phyloP scores from a whole-genome alignment of 495 filamentous ascomycete genomes.

The Thozetella sp. region DNA sequence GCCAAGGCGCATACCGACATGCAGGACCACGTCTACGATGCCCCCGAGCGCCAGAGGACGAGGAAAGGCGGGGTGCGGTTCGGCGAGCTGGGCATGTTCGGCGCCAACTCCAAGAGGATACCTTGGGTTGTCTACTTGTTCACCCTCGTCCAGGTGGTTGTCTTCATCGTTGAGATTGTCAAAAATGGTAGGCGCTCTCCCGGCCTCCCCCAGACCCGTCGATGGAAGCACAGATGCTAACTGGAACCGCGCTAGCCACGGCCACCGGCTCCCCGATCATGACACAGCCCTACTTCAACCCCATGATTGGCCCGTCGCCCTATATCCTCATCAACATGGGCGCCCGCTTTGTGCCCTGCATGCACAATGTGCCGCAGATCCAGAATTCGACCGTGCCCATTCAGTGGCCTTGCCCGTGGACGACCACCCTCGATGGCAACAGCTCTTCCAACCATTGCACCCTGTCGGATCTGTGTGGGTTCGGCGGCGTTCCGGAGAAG shows the following conservation, averaged over 20 bases:
- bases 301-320: slow-evolving; percentile 92
- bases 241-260: slow-evolving; percentile 41
- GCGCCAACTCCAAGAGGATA: slow-evolving; percentile 56
- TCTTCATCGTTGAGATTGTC: slow-evolving; percentile 90
- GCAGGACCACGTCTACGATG: slow-evolving; percentile 54
- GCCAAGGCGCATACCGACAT: slow-evolving; percentile 37
- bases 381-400: slow-evolving; percentile 44
- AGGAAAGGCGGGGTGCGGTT: slow-evolving; percentile 36
- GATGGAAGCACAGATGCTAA: slow-evolving; percentile 20
- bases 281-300: slow-evolving; percentile 85
- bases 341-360: slow-evolving; percentile 88
- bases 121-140: slow-evolving; percentile 84
- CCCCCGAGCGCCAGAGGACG: slow-evolving; percentile 18
- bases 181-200: slow-evolving; percentile 65
- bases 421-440: slow-evolving; percentile 54
- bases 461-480: slow-evolving; percentile 80
- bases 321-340: slow-evolving; percentile 96
- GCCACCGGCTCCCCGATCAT: slow-evolving; percentile 79
- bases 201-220: not conserved
- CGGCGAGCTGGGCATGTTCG: slow-evolving; percentile 50
- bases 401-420: slow-evolving; percentile 77
- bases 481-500: slow-evolving; percentile 67
- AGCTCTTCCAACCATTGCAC: slow-evolving; percentile 58
- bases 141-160: slow-evolving; percentile 73
- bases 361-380: slow-evolving; percentile 76